Evolutionary conservation across 2,329 filamentous ascomycete genomes (phyloP), one percentile per base, ranked within the genome.

Genomic region (Geoglossum cookeanum): DNA sequence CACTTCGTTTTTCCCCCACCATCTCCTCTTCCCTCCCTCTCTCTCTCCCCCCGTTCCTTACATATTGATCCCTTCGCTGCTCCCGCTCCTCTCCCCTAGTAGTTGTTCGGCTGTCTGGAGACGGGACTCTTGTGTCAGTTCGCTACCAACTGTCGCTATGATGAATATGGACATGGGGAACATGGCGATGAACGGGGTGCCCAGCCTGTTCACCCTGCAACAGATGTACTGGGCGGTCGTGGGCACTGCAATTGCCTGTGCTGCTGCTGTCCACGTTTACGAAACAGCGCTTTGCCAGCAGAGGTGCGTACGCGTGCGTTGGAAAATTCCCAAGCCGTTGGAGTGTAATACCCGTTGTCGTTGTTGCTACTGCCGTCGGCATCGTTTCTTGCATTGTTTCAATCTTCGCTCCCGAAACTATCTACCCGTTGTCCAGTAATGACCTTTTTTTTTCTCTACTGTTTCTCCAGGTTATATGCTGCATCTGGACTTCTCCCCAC

Each of bases 201-300:
- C 75, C 6, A 67, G 67, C 39, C 69, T 74, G 39, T 70, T 70
- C 57, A 67, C 71, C 32, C 68, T 78, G 56, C 76, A 77, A 61
- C 69, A 72, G 54, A 39, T 29, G 22, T 79, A 78, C 65, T 78
- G 76, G 72, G 72, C 70, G 0, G 71, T 76, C 2, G 70, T 78
- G 3, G 74, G 72, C 15, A 67, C 68, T 22, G 68, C 68, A 17
- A 69, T 76, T 53, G 73, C 62, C 17, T 61, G 72, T n/a, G 73
- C 72, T 39, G 66, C 70, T 5, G 55, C 72, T 4, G 69, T 70
- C 58, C 74, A 76, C 60, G 45, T 73, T 1, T 69, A 74, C 61
- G 77, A 78, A 62, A 67, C 71, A 51, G 61, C 73, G 15, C 62
- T 80, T 13, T 74, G 70, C 55, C 68, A 69, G 48, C 76, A 79